A percentile compares a stretch with the other conserved stretches of the same genome.
Evolutionary conservation across 2,329 filamentous ascomycete species (phyloP).

Genomic region (Colletotrichum agaves): DNA sequence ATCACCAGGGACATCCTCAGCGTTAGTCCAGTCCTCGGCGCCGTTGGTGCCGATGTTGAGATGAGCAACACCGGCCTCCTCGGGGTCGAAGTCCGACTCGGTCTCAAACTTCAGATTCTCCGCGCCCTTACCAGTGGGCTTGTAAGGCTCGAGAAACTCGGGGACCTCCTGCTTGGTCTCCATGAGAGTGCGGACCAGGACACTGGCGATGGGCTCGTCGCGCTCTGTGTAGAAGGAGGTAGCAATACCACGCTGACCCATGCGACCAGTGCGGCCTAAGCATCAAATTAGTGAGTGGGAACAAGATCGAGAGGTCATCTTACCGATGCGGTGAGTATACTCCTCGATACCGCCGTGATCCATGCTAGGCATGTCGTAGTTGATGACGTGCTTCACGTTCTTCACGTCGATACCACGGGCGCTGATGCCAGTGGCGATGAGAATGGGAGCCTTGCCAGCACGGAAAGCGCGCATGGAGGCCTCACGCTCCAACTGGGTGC

Average conservation of each 20-base stretch:
- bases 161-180: conserved; percentile 84
- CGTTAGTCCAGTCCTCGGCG: conserved; percentile 38
- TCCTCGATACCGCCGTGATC: conserved; percentile 90
- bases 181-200: conserved; percentile 82
- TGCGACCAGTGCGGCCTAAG: conserved; percentile 88
- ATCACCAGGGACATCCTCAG: conserved; percentile 34
- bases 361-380: conserved; percentile 84
- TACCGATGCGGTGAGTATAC: conserved; percentile 94
- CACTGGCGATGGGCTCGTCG: conserved; percentile 77
- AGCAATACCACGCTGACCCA: conserved; percentile 86
- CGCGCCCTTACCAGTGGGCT: conserved; percentile 61
- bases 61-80: conserved; percentile 44
- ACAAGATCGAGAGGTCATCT: conserved; percentile 41
- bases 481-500: conserved; percentile 91
- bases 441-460: conserved; percentile 76
- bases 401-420: conserved; percentile 90
- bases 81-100: conserved; percentile 63
- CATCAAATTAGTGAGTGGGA: not conserved
- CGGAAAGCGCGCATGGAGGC: conserved; percentile 90
- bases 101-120: conserved; percentile 64
- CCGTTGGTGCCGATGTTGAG: conserved; percentile 34
- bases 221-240: conserved; percentile 88
- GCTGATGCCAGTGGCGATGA: conserved; percentile 87
- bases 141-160: conserved; percentile 77
- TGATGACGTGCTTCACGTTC: conserved; percentile 91